Conservation (phyloP, 1,139 yeast species). For the Pichia sp. region DNA sequence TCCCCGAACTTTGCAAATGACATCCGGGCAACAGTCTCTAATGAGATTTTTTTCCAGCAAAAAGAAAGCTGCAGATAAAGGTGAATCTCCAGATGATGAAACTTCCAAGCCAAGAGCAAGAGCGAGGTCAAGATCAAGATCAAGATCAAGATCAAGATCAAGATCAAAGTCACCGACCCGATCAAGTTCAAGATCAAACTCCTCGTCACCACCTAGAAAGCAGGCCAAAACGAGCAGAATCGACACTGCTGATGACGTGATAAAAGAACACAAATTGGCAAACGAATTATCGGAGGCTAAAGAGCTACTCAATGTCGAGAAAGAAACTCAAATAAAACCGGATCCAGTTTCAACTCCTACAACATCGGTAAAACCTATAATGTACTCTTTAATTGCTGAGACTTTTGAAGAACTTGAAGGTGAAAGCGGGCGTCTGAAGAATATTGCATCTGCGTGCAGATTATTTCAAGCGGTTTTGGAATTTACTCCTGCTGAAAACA, state of each 20-base stretch:
- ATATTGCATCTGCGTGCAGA: conserved; percentile 63
- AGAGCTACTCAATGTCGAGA: conserved; percentile 14
- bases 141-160: conserved; percentile 5
- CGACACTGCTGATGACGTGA: conserved; percentile 9
- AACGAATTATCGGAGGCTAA: conserved; percentile 20
- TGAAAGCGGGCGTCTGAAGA: conserved; percentile 76
- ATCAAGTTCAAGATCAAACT: not conserved
- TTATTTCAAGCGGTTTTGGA: conserved; percentile 59
- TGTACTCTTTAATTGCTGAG: conserved; percentile 56
- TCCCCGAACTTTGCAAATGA: too few relatives aligned
- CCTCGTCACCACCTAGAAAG: conserved; percentile 1
- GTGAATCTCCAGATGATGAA: not conserved
- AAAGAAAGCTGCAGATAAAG: not conserved
- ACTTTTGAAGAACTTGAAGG: conserved; percentile 70
- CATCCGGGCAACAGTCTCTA: conserved; percentile 8
- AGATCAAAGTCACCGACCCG: conserved; percentile 6
- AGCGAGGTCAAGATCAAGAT: conserved; percentile 1
- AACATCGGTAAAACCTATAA: conserved; percentile 28
- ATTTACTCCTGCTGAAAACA: conserved; percentile 19
- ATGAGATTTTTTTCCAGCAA: conserved; percentile 12
- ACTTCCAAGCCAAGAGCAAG: not conserved
- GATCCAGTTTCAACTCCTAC: not conserved
- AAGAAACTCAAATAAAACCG: not conserved
- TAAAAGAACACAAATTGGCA: conserved; percentile 14
- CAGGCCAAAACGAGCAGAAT: conserved; percentile 1